A percentile compares a stretch with the other conserved stretches of the same genome.
Conservation (phyloP, 225 moss, liverwort and hornwort species). For the Pseudoscleropodium purum region DNA sequence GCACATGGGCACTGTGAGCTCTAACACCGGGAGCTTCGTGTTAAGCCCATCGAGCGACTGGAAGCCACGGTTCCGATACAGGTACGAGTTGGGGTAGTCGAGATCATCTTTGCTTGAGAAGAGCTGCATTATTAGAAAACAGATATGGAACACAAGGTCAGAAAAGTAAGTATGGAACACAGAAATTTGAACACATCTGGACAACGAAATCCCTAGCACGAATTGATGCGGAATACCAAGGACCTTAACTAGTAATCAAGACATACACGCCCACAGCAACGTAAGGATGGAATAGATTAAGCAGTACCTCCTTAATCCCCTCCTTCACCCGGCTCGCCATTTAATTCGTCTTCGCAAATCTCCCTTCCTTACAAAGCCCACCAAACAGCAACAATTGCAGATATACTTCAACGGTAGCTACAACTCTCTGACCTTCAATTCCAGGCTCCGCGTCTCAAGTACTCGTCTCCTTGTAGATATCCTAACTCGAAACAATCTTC, state of each 20-base stretch:
- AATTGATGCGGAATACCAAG: background rate
- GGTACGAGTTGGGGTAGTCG: slow-evolving; percentile 1
- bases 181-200: too few relatives aligned
- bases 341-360: background rate
- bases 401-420: background rate
- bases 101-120: slow-evolving; percentile 26
- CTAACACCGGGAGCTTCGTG: slow-evolving; percentile 5
- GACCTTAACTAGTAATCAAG: background rate
- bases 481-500: background rate
- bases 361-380: background rate
- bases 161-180: background rate
- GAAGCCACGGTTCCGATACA: background rate
- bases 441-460: background rate
- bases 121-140: background rate
- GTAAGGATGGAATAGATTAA: background rate
- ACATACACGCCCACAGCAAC: background rate
- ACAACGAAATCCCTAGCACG: background rate
- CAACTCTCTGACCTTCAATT: background rate
- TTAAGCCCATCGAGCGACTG: background rate
- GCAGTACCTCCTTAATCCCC: slow-evolving; percentile 13
- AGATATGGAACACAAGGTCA: background rate
- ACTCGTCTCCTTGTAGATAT: background rate
- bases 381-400: background rate
- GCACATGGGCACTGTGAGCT: slow-evolving; percentile 38
- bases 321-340: slow-evolving; percentile 25